phyloP scores from a whole-genome alignment of 2,329 filamentous ascomycete species.

The Zymoseptoria crescenta region DNA sequence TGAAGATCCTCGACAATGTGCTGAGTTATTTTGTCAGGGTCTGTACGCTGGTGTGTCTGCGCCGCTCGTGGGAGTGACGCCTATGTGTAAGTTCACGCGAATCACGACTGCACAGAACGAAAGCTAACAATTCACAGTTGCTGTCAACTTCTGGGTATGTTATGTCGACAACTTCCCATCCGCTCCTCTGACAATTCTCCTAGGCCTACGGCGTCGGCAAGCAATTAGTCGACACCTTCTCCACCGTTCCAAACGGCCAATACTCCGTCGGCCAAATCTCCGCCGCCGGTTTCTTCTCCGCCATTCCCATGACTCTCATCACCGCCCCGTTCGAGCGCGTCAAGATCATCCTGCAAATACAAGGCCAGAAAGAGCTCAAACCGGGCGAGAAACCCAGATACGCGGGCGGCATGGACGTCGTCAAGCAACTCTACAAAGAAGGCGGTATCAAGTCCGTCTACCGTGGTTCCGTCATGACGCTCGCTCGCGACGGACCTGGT shows the following conservation, averaged over 20 bases:
- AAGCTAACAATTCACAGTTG: slow-evolving; percentile 40
- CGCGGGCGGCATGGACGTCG: slow-evolving; percentile 78
- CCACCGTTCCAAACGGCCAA: slow-evolving; percentile 58
- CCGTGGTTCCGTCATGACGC: slow-evolving; percentile 79
- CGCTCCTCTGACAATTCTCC: slow-evolving; percentile 22
- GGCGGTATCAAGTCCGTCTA: slow-evolving; percentile 89
- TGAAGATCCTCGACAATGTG: background rate
- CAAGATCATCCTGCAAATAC: slow-evolving; percentile 96
- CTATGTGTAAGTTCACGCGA: slow-evolving; percentile 78
- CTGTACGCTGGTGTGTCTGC: slow-evolving; percentile 96
- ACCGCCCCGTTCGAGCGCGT: slow-evolving; percentile 99
- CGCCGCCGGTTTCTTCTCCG: slow-evolving; percentile 92
- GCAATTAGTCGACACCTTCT: slow-evolving; percentile 64
- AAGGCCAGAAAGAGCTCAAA: slow-evolving; percentile 77
- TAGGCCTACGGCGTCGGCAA: slow-evolving; percentile 95
- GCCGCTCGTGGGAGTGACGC: slow-evolving; percentile 88
- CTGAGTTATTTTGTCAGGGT: slow-evolving; percentile 45
- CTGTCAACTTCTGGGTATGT: slow-evolving; percentile 57
- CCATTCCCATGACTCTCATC: slow-evolving; percentile 93
- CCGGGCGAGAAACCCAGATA: slow-evolving; percentile 92
- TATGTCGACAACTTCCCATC: background rate
- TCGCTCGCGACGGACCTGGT: slow-evolving; percentile 88
- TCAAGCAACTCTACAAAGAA: slow-evolving; percentile 84
- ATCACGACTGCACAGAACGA: background rate
- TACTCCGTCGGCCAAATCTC: slow-evolving; percentile 83